Percentiles rank a stretch among this genome's conserved stretches.
These are phyloP conservation scores for Lactarius sanguifluus DNA, from an alignment of 768 basidiomycete species.

Conservation along the genomic window DNA sequence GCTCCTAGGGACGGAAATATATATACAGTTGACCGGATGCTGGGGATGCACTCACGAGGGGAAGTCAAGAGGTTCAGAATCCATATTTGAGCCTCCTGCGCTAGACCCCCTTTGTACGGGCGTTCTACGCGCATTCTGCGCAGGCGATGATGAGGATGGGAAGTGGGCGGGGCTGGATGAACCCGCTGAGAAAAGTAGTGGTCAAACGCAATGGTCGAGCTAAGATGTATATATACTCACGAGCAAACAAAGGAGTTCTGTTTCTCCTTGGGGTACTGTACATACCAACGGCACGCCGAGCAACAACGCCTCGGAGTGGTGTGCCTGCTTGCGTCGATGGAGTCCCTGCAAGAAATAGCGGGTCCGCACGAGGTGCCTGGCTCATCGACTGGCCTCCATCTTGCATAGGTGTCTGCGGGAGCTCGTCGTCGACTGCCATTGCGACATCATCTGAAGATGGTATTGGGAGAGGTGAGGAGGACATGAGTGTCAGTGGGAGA, in stretches of 20 bases:
- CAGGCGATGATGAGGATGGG: conserved; percentile 33
- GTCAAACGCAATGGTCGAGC: neutral
- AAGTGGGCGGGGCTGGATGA: conserved; percentile 37
- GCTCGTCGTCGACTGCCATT: conserved; percentile 24
- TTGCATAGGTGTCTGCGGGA: conserved; percentile 22
- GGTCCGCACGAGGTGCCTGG: conserved; percentile 24
- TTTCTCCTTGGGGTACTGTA: conserved; percentile 29
- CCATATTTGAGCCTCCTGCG: conserved; percentile 31
- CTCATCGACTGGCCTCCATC: conserved; percentile 40
- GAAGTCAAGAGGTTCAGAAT: conserved; percentile 67
- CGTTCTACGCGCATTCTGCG: conserved; percentile 31
- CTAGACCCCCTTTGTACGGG: conserved; percentile 23
- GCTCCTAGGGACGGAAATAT: conserved; percentile 41
- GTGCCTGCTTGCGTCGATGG: conserved; percentile 28
- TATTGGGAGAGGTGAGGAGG: conserved; percentile 28
- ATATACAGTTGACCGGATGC: conserved; percentile 3
- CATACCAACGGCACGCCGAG: conserved; percentile 27
- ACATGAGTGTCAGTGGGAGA: conserved; percentile 23
- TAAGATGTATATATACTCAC: conserved; percentile 14
- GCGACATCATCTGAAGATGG: conserved; percentile 28
- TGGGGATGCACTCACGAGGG: conserved; percentile 51
- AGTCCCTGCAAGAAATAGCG: conserved; percentile 27
- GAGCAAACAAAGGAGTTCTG: conserved; percentile 26
- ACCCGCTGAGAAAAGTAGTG: conserved; percentile 12
- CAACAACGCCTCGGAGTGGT: conserved; percentile 22